Conservation (phyloP, 805 yeast genomes). For the Kazachstania africana region DNA sequence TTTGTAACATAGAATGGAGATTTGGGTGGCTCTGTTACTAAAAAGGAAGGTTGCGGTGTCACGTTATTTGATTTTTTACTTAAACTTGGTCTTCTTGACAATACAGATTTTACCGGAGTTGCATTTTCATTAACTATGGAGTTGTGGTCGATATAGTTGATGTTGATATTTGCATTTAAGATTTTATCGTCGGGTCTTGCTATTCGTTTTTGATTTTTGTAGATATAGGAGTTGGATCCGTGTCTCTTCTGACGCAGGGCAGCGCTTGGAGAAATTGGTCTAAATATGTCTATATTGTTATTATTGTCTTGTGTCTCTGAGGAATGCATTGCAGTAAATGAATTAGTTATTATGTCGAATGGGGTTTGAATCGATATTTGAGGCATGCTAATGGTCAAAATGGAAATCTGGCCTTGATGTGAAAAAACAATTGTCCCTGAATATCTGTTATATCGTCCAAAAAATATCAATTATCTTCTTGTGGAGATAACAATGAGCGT, state of each 20-base stretch:
- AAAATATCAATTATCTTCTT: no score
- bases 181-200: no score
- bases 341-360: slow-evolving; percentile 1
- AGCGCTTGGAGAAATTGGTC: not conserved
- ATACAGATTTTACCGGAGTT: slow-evolving; percentile 1
- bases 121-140: not conserved
- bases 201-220: slow-evolving; percentile 5
- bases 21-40: slow-evolving; percentile 3
- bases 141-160: no score
- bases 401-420: no score
- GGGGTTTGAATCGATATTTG: slow-evolving; percentile 2
- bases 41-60: slow-evolving; percentile 6
- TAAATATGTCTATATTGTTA: not conserved
- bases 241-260: slow-evolving; percentile 17
- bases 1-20: slow-evolving; percentile 2
- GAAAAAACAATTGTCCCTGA: no score
- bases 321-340: not conserved
- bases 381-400: slow-evolving; percentile 2
- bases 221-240: slow-evolving; percentile 12
- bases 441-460: no score
- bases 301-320: not conserved
- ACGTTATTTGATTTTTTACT: slow-evolving; percentile 1
- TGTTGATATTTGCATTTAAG: not conserved
- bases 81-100: not conserved
- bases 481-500: no score